These are phyloP conservation scores for Novymonas esmeraldas DNA, from an alignment of 208 protist genomes.

Conservation along the genomic window DNA sequence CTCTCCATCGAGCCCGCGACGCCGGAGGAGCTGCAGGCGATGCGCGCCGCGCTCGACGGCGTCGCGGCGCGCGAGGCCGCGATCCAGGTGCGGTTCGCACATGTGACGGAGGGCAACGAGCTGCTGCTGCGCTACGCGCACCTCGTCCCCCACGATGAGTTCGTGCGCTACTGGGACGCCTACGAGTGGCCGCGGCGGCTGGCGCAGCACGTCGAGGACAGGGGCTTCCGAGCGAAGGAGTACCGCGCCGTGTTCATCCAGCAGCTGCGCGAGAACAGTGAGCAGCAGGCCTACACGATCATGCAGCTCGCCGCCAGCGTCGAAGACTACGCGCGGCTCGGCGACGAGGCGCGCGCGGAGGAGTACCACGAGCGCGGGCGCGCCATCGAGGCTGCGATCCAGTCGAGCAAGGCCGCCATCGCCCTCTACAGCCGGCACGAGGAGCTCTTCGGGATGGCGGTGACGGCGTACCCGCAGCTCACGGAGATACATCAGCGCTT, in stretches of 20 bases:
- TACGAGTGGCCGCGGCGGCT: slow-evolving; percentile 92
- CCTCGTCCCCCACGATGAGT: slow-evolving; percentile 73
- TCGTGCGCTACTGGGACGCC: slow-evolving; percentile 84
- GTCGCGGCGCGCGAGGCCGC: slow-evolving; percentile 72
- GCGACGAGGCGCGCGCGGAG: slow-evolving; percentile 85
- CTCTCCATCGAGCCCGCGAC: slow-evolving; percentile 82
- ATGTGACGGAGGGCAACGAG: slow-evolving; percentile 80
- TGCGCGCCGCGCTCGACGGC: slow-evolving; percentile 78
- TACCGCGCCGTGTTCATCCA: slow-evolving; percentile 91
- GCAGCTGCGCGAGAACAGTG: slow-evolving; percentile 87
- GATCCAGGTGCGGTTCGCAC: slow-evolving; percentile 71
- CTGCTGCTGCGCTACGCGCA: slow-evolving; percentile 86
- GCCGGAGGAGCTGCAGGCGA: slow-evolving; percentile 90
- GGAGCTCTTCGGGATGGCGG: slow-evolving; percentile 82
- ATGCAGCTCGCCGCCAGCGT: slow-evolving; percentile 80
- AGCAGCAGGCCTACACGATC: slow-evolving; percentile 83
- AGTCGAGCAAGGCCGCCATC: slow-evolving; percentile 68
- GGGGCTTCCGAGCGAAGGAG: slow-evolving; percentile 92
- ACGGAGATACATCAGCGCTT: slow-evolving; percentile 87
- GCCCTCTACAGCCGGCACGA: slow-evolving; percentile 90
- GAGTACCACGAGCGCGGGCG: slow-evolving; percentile 90
- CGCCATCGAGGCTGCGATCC: slow-evolving; percentile 71
- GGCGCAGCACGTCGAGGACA: slow-evolving; percentile 88
- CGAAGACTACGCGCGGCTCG: slow-evolving; percentile 85
- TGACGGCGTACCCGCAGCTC: slow-evolving; percentile 90